These are phyloP conservation scores for Leccinum disarticulatum DNA, from an alignment of 768 basidiomycete genomes.

Conservation along the genomic window DNA sequence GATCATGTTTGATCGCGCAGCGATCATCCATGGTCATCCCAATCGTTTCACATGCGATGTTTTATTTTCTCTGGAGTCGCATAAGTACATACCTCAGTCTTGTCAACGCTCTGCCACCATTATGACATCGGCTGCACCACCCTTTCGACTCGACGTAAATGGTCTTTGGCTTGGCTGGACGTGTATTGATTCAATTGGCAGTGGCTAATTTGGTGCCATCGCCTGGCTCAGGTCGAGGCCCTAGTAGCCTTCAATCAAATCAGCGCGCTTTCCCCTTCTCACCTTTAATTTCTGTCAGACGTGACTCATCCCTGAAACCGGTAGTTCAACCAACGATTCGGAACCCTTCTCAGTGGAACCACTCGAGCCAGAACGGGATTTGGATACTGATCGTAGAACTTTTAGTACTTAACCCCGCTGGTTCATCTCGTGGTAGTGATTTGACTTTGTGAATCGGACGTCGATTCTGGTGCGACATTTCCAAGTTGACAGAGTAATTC, in stretches of 20 bases:
- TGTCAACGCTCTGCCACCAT: background rate
- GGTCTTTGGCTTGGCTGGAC: too few species aligned
- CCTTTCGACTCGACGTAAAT: background rate
- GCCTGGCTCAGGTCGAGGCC: slow-evolving; percentile 12
- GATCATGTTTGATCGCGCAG: slow-evolving; percentile 19
- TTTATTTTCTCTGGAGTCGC: background rate
- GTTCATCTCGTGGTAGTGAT: too few species aligned
- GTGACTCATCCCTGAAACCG: background rate
- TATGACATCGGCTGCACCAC: background rate
- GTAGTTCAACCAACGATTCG: background rate
- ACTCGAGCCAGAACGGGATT: too few species aligned
- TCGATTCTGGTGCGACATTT: too few species aligned
- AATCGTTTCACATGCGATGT: background rate
- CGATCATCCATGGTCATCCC: slow-evolving; percentile 10
- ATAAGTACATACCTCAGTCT: background rate
- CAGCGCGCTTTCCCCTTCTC: background rate
- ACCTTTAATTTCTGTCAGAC: background rate
- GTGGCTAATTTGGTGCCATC: slow-evolving; percentile 10
- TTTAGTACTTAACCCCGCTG: too few species aligned
- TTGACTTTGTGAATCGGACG: too few species aligned
- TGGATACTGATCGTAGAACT: too few species aligned
- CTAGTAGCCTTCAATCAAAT: background rate
- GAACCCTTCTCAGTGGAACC: too few species aligned
- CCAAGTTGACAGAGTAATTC: too few species aligned
- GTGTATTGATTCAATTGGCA: background rate